These are phyloP conservation scores for Ganoderma resinaceum DNA, from an alignment of 1,284 basidiomycete species.

Conservation along the genomic window DNA sequence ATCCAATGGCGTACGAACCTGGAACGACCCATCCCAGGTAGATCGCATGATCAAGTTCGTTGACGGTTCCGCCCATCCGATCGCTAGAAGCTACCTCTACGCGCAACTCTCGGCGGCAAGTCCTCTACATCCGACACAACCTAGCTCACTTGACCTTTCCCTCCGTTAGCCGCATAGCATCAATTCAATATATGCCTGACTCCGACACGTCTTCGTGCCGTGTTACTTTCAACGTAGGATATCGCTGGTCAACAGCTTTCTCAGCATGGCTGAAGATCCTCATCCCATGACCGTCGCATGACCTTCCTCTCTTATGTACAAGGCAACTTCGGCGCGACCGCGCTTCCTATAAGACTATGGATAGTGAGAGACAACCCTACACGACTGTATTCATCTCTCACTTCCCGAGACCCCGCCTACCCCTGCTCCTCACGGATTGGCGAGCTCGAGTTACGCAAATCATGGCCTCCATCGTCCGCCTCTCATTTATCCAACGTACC, in stretches of 20 bases:
- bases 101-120: not conserved
- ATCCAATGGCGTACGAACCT: not conserved
- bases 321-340: not conserved
- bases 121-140: not conserved
- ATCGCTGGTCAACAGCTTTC: slow-evolving; percentile 1
- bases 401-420: not conserved
- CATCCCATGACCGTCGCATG: slow-evolving; percentile 30
- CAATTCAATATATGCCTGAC: not conserved
- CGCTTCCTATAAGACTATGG: slow-evolving; percentile 14
- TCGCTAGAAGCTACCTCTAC: not conserved
- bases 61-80: not conserved
- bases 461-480: slow-evolving; percentile 14
- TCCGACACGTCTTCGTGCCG: not conserved
- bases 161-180: not conserved
- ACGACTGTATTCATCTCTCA: not conserved
- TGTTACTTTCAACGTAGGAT: not conserved
- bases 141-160: not conserved
- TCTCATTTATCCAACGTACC: slow-evolving; percentile 7
- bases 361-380: slow-evolving; percentile 1
- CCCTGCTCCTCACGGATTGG: not conserved
- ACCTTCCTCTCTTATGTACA: slow-evolving; percentile 21
- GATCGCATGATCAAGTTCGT: not conserved
- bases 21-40: not conserved
- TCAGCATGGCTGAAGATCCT: not conserved
- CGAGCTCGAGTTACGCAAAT: not conserved